phyloP scores from a whole-genome alignment of 768 basidiomycete species.

The Sarcodon aspratus region DNA sequence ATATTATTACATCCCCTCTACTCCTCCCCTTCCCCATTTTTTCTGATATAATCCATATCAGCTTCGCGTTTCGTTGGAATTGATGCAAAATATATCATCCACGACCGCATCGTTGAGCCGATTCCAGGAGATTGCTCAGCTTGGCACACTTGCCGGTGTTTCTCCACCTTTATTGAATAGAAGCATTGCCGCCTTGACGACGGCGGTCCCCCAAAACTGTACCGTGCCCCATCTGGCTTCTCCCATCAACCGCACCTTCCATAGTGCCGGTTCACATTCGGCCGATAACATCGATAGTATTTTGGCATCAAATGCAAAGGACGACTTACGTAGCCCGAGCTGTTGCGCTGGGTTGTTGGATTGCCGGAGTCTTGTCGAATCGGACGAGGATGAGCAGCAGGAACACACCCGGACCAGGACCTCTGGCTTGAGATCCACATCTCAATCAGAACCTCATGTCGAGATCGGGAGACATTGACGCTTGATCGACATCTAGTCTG shows the following conservation, averaged over 20 bases:
- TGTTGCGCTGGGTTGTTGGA: slow-evolving; percentile 43
- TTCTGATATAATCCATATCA: slow-evolving; percentile 18
- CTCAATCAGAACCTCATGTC: too few species aligned
- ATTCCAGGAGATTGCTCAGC: slow-evolving; percentile 33
- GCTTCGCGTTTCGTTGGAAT: slow-evolving; percentile 41
- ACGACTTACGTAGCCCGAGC: slow-evolving; percentile 21
- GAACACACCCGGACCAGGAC: slow-evolving; percentile 4
- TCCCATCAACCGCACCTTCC: slow-evolving; percentile 5
- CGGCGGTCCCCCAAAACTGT: slow-evolving; percentile 2
- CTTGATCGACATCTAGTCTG: too few species aligned
- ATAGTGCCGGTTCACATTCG: not conserved
- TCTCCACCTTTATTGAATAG: too few species aligned
- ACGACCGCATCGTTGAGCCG: slow-evolving; percentile 38
- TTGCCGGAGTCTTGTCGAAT: slow-evolving; percentile 29
- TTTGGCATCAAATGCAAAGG: not conserved
- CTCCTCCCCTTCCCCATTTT: slow-evolving; percentile 13
- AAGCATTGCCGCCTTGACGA: too few species aligned
- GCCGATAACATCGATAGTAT: not conserved
- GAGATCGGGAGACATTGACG: too few species aligned
- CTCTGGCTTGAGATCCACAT: too few species aligned
- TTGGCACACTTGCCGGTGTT: too few species aligned
- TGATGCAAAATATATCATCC: slow-evolving; percentile 35
- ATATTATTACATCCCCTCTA: slow-evolving; percentile 5
- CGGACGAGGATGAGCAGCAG: slow-evolving; percentile 12
- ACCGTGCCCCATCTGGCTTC: slow-evolving; percentile 9